Percentiles rank a stretch among this genome's conserved stretches.
Conservation (phyloP, 768 basidiomycete genomes). For the Boletus rubroflammeus region DNA sequence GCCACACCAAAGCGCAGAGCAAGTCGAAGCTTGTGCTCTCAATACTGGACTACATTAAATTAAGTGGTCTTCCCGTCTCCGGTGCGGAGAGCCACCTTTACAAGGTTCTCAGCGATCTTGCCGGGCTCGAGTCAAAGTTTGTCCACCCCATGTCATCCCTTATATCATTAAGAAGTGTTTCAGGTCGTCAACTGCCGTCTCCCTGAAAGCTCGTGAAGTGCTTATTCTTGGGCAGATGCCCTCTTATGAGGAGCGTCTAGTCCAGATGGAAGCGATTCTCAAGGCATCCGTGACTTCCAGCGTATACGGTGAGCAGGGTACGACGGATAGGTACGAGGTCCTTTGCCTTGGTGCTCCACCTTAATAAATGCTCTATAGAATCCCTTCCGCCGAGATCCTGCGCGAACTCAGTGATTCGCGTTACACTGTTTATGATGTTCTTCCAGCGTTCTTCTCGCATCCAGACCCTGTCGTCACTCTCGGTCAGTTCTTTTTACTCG, state of each 20-base stretch:
- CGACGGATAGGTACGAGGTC: conserved; percentile 49
- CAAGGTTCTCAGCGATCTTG: conserved; percentile 75
- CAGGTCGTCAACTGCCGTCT: conserved; percentile 87
- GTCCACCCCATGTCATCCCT: conserved; percentile 23
- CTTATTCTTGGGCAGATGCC: conserved; percentile 96
- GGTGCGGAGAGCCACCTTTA: conserved; percentile 71
- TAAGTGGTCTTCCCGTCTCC: conserved; percentile 69
- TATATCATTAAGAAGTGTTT: conserved; percentile 2
- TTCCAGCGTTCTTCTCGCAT: conserved; percentile 93
- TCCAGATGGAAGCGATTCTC: conserved; percentile 93
- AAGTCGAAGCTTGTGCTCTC: conserved; percentile 87
- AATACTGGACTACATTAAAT: conserved; percentile 88
- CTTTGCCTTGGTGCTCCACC: neutral
- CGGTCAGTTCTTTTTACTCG: conserved; percentile 44
- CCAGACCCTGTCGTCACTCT: conserved; percentile 79
- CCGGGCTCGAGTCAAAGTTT: conserved; percentile 84
- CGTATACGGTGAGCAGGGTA: conserved; percentile 83
- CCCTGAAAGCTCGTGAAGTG: conserved; percentile 95
- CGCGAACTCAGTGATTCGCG: conserved; percentile 93
- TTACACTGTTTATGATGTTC: conserved; percentile 95
- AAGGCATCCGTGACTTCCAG: conserved; percentile 83
- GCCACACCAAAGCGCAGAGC: conserved; percentile 92
- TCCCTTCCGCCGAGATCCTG: conserved; percentile 81
- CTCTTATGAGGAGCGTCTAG: conserved; percentile 89
- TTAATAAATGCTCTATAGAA: conserved; percentile 40